Evolutionary conservation across 2,329 filamentous ascomycete species (phyloP), one percentile per base, ranked within the genome.

Genomic region (Cladophialophora carrionii): DNA sequence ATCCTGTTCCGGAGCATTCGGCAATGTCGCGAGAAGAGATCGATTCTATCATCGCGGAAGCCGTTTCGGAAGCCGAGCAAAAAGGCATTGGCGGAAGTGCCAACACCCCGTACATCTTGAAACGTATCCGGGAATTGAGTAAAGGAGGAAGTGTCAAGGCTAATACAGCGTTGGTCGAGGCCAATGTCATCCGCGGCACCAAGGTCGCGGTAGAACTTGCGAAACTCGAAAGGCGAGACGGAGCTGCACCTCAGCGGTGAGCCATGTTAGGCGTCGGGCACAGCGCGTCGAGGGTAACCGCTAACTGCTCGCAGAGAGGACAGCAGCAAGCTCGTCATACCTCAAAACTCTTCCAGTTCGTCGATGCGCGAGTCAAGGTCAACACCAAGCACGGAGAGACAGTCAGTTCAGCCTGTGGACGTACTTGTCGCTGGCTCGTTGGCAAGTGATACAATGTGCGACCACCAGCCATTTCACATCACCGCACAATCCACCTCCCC

Each of bases 351-450:
- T 37, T 8, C 43, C 49, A 46, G 10, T 6, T n/a, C 24, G 26
- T 17, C 9, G 37, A 20, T n/a, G 20, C 51, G 10, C 22, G 22
- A 49, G 29, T 51, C 34, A 29, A 24, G 31, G 9, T 31, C 62
- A 20, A 49, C 9, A 43, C 22, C 24, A 12, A 9, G 32, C 8
- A n/a, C 57, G 14, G 34, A 37, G 22, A 43, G 57, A 24, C 41
- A 32, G 24, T 43, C 37, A n/a, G 31, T n/a, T 54, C 29, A 71
- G 31, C 65, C 73, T 31, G 76, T 83, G 58, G 88, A 93, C 70
- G 84, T 97, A n/a, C 79, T 97, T 31, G 91, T 97, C 51, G 91
- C 92, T 58, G 94, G 79, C n/a, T 92, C 92, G 12, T 85, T 98
- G 32, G 94, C 94, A 17, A 83, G 96, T 67, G 94, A 98, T 76